Conservation (phyloP, 2,329 filamentous ascomycete genomes). For the Sphaerulina musiva region DNA sequence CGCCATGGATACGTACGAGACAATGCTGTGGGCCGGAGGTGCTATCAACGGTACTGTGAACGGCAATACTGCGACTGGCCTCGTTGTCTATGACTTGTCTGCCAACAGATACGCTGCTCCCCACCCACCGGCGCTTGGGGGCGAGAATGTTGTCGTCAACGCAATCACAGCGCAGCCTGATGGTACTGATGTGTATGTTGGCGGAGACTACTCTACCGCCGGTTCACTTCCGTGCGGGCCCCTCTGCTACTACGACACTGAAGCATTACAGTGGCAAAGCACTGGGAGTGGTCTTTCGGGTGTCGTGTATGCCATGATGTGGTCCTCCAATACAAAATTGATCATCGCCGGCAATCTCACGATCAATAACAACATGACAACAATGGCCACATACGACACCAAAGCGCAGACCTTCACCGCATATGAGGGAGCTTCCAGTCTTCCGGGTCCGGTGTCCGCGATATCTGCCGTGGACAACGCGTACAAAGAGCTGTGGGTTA, state of each 20-base stretch:
- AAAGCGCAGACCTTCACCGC: constrained; percentile 59
- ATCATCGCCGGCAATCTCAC: constrained; percentile 72
- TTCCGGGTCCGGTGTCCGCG: constrained; percentile 75
- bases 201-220: constrained; percentile 74
- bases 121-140: constrained; percentile 70
- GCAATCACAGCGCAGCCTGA: constrained; percentile 66
- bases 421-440: constrained; percentile 54
- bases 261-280: constrained; percentile 68
- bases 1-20: constrained; percentile 60
- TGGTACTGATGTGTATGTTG: constrained; percentile 72
- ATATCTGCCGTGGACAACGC: constrained; percentile 68
- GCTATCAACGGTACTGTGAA: constrained; percentile 65
- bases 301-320: constrained; percentile 64
- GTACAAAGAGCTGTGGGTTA: constrained; percentile 70
- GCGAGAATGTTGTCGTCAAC: constrained; percentile 65
- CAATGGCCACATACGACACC: constrained; percentile 66
- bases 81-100: constrained; percentile 72
- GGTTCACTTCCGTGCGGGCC: constrained; percentile 75
- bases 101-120: constrained; percentile 54
- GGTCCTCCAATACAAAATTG: constrained; percentile 65
- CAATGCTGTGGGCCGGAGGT: constrained; percentile 76
- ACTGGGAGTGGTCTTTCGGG: constrained; percentile 68
- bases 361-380: constrained; percentile 58
- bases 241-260: constrained; percentile 71
- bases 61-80: constrained; percentile 58